A percentile compares a stretch with the other conserved stretches of the same genome.
These are phyloP conservation scores for Physcomitrium patens DNA, from an alignment of 225 moss, liverwort and hornwort species.

Conservation along the genomic window DNA sequence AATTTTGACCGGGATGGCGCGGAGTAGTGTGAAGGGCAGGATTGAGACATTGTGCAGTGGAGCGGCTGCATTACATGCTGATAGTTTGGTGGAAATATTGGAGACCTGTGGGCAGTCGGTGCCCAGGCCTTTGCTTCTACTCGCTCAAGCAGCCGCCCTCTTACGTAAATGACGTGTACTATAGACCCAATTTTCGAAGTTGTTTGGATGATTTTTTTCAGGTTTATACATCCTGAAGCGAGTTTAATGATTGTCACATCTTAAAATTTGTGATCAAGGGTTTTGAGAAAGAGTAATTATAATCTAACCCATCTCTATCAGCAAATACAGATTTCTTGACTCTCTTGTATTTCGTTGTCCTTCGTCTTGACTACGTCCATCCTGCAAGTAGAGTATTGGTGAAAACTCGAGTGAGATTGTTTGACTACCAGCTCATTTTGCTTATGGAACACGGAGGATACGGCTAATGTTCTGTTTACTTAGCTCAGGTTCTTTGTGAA, in stretches of 20 bases:
- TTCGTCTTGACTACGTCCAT: no score
- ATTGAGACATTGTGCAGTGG: conserved; percentile 86
- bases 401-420: no score
- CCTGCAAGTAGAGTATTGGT: no score
- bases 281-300: background rate
- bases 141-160: conserved; percentile 72
- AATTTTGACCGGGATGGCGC: conserved; percentile 70
- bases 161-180: conserved; percentile 38
- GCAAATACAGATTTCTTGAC: background rate
- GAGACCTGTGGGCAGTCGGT: conserved; percentile 65
- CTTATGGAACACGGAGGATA: no score
- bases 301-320: background rate
- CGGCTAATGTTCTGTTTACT: no score
- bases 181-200: background rate
- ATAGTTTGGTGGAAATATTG: conserved; percentile 56
- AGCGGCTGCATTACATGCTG: conserved; percentile 69
- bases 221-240: conserved; percentile 1
- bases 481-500: no score
- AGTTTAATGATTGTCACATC: background rate
- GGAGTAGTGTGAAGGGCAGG: conserved; percentile 56
- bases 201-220: background rate
- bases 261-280: background rate
- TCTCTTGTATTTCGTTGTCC: no score
- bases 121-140: conserved; percentile 73
- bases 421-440: no score